Conservation (phyloP, 2,329 filamentous ascomycete species). For the Rutstroemia sp. region DNA sequence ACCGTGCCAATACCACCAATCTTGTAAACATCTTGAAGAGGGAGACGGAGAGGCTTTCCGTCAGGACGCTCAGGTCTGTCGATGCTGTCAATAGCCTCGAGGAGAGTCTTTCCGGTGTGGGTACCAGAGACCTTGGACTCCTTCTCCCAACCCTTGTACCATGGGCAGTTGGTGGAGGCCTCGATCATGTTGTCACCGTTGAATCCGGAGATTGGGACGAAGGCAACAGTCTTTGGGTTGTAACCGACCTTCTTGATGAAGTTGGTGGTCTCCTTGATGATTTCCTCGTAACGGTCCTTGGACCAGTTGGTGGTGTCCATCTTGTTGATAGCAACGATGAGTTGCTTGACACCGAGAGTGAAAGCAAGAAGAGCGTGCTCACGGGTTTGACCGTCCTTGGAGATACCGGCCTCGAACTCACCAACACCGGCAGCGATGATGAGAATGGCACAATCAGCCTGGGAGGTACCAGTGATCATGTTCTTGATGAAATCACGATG, state of each 20-base stretch:
- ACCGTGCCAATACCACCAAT: constrained; percentile 99
- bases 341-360: constrained; percentile 99
- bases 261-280: constrained; percentile 99
- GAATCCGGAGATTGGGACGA: constrained; percentile 99
- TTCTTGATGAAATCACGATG: constrained; percentile 99
- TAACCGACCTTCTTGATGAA: constrained; percentile 99
- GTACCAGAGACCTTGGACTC: constrained; percentile 79
- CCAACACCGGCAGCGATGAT: constrained; percentile 99
- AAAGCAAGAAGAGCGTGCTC: constrained; percentile 99
- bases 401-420: constrained; percentile 99
- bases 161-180: constrained; percentile 85
- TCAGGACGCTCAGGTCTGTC: constrained; percentile 86
- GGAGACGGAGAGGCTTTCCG: constrained; percentile 99
- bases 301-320: constrained; percentile 99
- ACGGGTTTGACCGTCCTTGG: constrained; percentile 99
- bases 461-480: constrained; percentile 99
- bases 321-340: constrained; percentile 99
- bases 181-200: constrained; percentile 99
- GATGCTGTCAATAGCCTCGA: constrained; percentile 97
- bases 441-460: constrained; percentile 99
- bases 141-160: constrained; percentile 99
- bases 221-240: constrained; percentile 98
- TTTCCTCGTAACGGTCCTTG: constrained; percentile 93
- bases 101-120: constrained; percentile 89
- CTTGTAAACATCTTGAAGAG: constrained; percentile 99